Base-by-base conservation (phyloP, 176 grass and related monocot species). In the Calamus simplicifolius region DNA sequence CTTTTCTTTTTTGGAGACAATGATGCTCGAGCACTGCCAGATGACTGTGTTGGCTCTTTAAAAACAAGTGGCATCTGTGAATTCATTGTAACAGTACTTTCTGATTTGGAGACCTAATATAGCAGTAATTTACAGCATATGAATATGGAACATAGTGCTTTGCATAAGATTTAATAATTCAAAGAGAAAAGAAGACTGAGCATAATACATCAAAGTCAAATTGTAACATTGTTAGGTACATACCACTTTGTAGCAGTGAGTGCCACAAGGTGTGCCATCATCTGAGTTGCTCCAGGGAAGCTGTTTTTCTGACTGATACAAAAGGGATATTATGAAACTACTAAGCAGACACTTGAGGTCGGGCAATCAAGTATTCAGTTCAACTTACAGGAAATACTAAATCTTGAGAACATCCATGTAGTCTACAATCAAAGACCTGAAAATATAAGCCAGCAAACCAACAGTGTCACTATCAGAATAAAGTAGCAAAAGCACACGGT, bases 341-440 rank as follows among this genome's bases (percentile, higher is more conserved):
- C 52, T 49, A 57, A 69, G 31, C 15, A 69, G 7, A 68, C 17
- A 51, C 25, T 61, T 4, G 5, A 53, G 52, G 56, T 29, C 49
- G 66, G 18, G 30, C 17, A 78, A 82, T 74, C 66, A 76, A 87
- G 21, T 56, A 43, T 63, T 38, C 35, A 48, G 75, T 5, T 57
- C 19, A 71, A 87, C 90, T 91, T 87, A 90, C 87, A 85, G 92
- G 87, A 79, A 88, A 90, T 48, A 96, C 87, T 83, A 90, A 69
- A 74, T 96, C 92, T 77, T 96, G 92, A 75, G 92, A 96, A 74
- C 92, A 96, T 23, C 87, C 87, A 25, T 96, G 92, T 52, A 90
- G 50, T 73, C 82, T 96, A 73, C 92, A 96, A 85, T 96, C 87
- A 80, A 96, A 96, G 48, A 96, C 87, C 92, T 96, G 72, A 15